phyloP scores from a whole-genome alignment of 345 rosid genomes.

The Toxicodendron radicans region DNA sequence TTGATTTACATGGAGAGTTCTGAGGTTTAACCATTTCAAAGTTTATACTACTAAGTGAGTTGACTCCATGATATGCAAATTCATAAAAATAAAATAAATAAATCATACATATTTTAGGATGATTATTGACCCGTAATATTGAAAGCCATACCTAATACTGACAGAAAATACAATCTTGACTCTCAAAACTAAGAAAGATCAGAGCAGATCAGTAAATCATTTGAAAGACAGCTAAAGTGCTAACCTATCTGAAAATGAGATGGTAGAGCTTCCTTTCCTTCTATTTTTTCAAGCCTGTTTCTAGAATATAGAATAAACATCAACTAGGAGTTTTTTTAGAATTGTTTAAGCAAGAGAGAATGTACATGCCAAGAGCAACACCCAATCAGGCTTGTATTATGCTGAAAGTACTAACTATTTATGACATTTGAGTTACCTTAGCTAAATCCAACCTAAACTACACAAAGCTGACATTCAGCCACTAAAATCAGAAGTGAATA shows the following conservation, averaged over 20 bases:
- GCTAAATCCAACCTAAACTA: slow-evolving; percentile 4
- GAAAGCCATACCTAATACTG: not conserved
- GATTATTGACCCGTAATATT: not conserved
- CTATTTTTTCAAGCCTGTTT: not conserved
- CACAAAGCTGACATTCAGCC: not conserved
- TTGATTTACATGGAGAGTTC: not conserved
- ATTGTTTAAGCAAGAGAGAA: not conserved
- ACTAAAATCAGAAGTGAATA: slow-evolving; percentile 1
- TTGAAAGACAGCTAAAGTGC: not conserved
- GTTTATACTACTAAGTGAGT: not conserved
- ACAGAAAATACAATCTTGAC: not conserved
- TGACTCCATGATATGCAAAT: not conserved
- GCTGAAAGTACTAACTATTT: not conserved
- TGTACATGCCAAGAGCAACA: not conserved
- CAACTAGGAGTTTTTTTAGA: not conserved
- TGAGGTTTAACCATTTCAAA: slow-evolving; percentile 4
- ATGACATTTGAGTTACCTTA: not conserved
- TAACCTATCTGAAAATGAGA: not conserved
- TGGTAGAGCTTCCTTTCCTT: not conserved
- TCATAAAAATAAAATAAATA: not conserved
- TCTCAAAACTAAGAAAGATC: not conserved
- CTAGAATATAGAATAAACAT: not conserved
- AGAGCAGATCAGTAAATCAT: not conserved
- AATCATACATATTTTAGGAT: not conserved
- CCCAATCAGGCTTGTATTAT: not conserved